Evolutionary conservation across 306 rosid species (phyloP).

Genomic region (Ammopiptanthus mongolicus): DNA sequence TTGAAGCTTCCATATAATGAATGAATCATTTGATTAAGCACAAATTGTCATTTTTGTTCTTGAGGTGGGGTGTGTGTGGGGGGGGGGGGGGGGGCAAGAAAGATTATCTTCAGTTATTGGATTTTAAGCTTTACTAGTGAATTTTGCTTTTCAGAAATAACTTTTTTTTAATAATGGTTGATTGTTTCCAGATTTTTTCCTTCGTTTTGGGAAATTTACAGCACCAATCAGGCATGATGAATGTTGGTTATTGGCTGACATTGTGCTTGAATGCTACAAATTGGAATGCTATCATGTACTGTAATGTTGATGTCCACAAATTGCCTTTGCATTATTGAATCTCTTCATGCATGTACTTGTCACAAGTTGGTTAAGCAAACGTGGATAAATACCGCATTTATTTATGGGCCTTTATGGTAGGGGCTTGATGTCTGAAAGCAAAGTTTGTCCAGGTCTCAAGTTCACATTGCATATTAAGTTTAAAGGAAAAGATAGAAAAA

Average conservation of each 20-base stretch:
- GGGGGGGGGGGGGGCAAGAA: not conserved
- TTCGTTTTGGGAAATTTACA: not conserved
- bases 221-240: not conserved
- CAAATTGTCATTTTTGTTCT: not conserved
- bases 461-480: not conserved
- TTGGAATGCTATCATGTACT: not conserved
- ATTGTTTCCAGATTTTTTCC: not conserved
- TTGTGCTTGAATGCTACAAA: not conserved
- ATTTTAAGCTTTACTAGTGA: not conserved
- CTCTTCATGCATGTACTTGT: not conserved
- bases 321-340: not conserved
- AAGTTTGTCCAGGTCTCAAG: too few species aligned
- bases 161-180: not conserved
- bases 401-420: too few species aligned
- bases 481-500: too few species aligned
- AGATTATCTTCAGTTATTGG: not conserved
- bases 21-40: slow-evolving; percentile 1
- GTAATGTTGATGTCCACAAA: not conserved
- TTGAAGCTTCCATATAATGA: slow-evolving; percentile 32
- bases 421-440: too few species aligned
- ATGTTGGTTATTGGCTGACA: not conserved
- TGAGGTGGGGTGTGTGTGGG: too few species aligned
- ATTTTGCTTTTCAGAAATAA: not conserved
- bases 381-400: not conserved
- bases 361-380: not conserved